Conservation (phyloP, 2,329 filamentous ascomycete genomes). For the Talaromyces pinophilus region DNA sequence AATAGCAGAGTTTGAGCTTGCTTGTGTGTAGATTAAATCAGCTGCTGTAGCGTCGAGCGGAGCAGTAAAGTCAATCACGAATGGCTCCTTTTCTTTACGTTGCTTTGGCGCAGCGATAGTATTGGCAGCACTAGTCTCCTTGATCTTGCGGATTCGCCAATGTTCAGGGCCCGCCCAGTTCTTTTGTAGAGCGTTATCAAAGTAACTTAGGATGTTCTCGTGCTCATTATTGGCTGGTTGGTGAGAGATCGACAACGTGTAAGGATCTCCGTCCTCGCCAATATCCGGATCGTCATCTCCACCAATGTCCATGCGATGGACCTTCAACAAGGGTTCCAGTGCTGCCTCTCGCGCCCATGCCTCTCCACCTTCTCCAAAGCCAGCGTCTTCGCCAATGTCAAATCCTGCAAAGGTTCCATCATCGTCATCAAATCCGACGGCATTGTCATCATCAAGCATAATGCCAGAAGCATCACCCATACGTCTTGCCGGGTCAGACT, state of each 20-base stretch:
- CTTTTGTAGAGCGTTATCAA: conserved; percentile 93
- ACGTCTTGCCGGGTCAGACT: conserved; percentile 44
- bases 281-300: conserved; percentile 54
- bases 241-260: conserved; percentile 76
- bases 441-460: conserved; percentile 84
- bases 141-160: conserved; percentile 95
- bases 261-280: conserved; percentile 68
- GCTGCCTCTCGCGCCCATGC: conserved; percentile 92
- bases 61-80: conserved; percentile 86
- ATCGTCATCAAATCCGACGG: conserved; percentile 77
- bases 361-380: conserved; percentile 94
- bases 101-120: conserved; percentile 53
- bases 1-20: conserved; percentile 76
- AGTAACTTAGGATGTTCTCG: conserved; percentile 96
- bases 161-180: conserved; percentile 99
- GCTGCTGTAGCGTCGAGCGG: conserved; percentile 70
- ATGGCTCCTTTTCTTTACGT: conserved; percentile 93
- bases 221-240: conserved; percentile 69
- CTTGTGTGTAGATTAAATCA: conserved; percentile 78
- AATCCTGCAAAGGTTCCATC: conserved; percentile 71
- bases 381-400: conserved; percentile 64
- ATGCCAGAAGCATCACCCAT: conserved; percentile 73
- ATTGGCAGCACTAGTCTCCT: conserved; percentile 64
- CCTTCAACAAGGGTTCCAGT: conserved; percentile 79
- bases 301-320: conserved; percentile 60